Evolutionary conservation across 2,329 filamentous ascomycete genomes (phyloP), one percentile per base, ranked within the genome.

Genomic region (Xylariaceae sp.): DNA sequence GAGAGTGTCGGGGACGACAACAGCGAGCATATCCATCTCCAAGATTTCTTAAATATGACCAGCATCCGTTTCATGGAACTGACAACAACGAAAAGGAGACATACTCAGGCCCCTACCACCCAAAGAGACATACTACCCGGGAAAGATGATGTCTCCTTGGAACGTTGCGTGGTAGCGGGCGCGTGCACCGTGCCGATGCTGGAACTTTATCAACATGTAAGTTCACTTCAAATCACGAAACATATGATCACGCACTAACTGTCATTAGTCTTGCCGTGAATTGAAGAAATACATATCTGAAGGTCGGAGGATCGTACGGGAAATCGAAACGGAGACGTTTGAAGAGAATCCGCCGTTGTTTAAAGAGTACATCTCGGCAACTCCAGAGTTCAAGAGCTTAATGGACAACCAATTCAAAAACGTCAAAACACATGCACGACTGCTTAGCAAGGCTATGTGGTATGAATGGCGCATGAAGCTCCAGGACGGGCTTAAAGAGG

Each of bases 371-470:
- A 85, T 95, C 59, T 86, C 87, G 8, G 93, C 93, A 21, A 83
- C 89, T 0, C 84, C 91, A 0, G 91, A 95, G 58, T 86, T 96
- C 68, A 92, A 90, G 66, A 75, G 84, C 3, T 80, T 95, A 46
- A 95, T 99, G 87, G 93, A 99, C 74, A 94, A 90, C 61, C 92
- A 97, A 69, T 94, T 99, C 78, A 94, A 96, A 72, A 97, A 97
- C 67, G 89, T 96, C 72, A 97, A 97, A 77, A 92, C 91, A 0
- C 89, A 96, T 70, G 91, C 93, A 13, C 84, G 94, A 21, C 80
- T 97, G 11, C 78, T 92, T 45, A 97, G 93, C 75, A 97, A 97
- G 70, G 91, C 91, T 52, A 92, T 94, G 78, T 99, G 94, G 94
- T 99, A 99, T 70, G 89, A 93, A 67, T 99, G 94, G 94, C 87